Conservation (phyloP, 495 filamentous ascomycete genomes). For the Poronia punctata region DNA sequence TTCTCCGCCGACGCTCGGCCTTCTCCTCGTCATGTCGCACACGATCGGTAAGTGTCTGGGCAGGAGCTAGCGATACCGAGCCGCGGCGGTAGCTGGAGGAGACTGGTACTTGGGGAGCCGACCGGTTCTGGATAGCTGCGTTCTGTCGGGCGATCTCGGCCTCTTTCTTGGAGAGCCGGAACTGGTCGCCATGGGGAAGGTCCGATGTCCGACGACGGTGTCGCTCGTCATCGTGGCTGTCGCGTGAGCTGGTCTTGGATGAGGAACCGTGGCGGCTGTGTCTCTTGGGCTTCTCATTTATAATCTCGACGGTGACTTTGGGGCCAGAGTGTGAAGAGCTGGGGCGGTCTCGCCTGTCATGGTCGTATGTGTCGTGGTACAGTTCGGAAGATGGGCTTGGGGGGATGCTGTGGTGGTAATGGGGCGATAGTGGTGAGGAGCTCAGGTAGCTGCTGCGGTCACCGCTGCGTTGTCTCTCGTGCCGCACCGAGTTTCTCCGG, state of each 20-base stretch:
- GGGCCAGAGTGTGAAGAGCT: slow-evolving; percentile 13
- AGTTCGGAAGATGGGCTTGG: slow-evolving; percentile 14
- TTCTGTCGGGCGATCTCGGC: slow-evolving; percentile 32
- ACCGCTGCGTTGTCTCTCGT: slow-evolving; percentile 14
- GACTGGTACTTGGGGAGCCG: slow-evolving; percentile 8
- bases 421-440: slow-evolving; percentile 16
- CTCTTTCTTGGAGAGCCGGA: slow-evolving; percentile 25
- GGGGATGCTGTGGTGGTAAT: slow-evolving; percentile 11
- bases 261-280: slow-evolving; percentile 22
- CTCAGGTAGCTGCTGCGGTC: slow-evolving; percentile 21
- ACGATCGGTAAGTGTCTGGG: slow-evolving; percentile 15
- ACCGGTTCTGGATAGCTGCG: slow-evolving; percentile 21
- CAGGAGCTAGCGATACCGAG: slow-evolving; percentile 17
- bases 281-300: slow-evolving; percentile 14
- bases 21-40: slow-evolving; percentile 9
- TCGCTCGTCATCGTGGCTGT: slow-evolving; percentile 16
- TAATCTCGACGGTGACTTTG: slow-evolving; percentile 18
- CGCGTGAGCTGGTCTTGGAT: slow-evolving; percentile 22
- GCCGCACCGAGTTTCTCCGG: slow-evolving; percentile 18
- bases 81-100: slow-evolving; percentile 21
- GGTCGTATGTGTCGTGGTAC: slow-evolving; percentile 10
- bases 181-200: slow-evolving; percentile 19
- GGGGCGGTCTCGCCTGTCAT: slow-evolving; percentile 14
- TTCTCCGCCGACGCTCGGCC: slow-evolving; percentile 7
- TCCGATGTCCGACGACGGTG: slow-evolving; percentile 17